phyloP scores from a whole-genome alignment of 495 filamentous ascomycete species.

The Immersiella caudata region DNA sequence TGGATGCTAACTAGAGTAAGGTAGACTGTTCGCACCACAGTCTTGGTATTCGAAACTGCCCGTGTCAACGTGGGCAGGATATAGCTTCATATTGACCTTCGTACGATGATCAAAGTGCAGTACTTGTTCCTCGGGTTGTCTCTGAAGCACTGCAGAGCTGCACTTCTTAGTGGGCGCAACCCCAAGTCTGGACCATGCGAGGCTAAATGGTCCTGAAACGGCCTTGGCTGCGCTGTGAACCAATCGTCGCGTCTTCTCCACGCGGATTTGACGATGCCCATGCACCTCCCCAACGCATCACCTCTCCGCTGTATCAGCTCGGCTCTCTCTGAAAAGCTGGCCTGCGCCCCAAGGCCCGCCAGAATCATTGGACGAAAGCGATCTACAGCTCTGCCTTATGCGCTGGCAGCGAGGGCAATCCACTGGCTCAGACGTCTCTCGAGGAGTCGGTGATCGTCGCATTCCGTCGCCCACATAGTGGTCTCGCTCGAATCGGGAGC shows the following conservation, averaged over 20 bases:
- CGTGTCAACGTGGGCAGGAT: not conserved
- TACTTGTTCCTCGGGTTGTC: not conserved
- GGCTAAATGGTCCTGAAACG: constrained; percentile 41
- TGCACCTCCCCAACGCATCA: constrained; percentile 19
- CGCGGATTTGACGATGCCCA: constrained; percentile 32
- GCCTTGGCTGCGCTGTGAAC: constrained; percentile 26
- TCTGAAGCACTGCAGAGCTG: not conserved
- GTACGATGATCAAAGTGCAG: not conserved
- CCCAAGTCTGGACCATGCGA: constrained; percentile 22
- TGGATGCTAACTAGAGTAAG: too few species aligned
- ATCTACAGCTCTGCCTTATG: constrained; percentile 31
- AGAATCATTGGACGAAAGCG: constrained; percentile 36
- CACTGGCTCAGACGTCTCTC: constrained; percentile 18
- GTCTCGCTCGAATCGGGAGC: constrained; percentile 17
- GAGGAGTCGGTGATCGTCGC: constrained; percentile 17
- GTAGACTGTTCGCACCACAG: too few species aligned
- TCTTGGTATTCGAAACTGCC: too few species aligned
- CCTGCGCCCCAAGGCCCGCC: constrained; percentile 13
- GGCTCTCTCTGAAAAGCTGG: constrained; percentile 17
- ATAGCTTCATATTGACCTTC: not conserved
- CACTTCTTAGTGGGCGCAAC: not conserved
- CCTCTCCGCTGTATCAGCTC: constrained; percentile 13
- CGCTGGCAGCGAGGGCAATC: constrained; percentile 28
- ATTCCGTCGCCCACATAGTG: constrained; percentile 10
- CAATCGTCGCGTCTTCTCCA: constrained; percentile 33